Conservation (phyloP, 192 early-diverging fungal genomes). For the Backusella australiensis region DNA sequence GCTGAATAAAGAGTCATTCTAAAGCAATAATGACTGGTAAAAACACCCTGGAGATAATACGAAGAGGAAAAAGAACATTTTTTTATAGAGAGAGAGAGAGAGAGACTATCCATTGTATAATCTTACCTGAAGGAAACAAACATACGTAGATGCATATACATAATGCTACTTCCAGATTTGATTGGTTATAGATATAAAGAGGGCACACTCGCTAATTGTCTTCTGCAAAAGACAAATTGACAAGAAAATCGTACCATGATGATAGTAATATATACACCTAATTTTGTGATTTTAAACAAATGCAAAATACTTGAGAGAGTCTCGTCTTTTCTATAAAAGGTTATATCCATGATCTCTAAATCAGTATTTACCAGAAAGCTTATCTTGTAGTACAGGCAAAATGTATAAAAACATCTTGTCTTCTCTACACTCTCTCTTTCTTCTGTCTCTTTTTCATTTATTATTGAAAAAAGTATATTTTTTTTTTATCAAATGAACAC, state of each 20-base stretch:
- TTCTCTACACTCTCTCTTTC: background rate
- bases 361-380: background rate
- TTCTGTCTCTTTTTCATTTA: background rate
- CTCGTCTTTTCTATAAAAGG: background rate
- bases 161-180: no score
- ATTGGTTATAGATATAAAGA: background rate
- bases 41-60: no score
- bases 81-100: no score
- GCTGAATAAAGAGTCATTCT: no score
- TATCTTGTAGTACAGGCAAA: background rate
- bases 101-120: no score
- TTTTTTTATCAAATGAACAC: background rate
- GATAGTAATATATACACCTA: background rate
- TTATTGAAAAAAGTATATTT: background rate
- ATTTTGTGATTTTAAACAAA: background rate
- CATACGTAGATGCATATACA: no score
- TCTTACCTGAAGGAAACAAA: no score
- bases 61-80: no score
- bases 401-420: no score
- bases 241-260: background rate
- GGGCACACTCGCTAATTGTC: background rate
- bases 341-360: background rate
- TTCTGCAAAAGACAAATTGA: background rate
- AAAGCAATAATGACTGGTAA: no score
- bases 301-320: background rate